Percentiles rank a stretch among this genome's conserved stretches.
Evolutionary conservation across 176 grass and related monocot genomes (phyloP).

Genomic region (Calamus simplicifolius): DNA sequence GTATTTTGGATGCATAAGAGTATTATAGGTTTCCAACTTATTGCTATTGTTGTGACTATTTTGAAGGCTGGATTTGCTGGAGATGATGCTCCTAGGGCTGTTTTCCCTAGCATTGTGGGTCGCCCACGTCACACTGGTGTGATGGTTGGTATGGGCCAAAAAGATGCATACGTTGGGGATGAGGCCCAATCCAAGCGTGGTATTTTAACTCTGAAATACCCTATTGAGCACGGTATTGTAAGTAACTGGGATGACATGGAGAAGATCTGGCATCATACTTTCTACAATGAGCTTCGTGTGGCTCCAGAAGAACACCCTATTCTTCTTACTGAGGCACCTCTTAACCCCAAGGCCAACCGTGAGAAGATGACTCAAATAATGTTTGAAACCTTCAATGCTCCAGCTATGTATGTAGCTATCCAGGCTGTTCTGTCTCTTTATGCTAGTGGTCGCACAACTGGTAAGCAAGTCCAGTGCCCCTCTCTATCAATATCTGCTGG

Average conservation of each 20-base stretch:
- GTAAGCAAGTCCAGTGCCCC: not conserved
- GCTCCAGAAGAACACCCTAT: constrained; percentile 2
- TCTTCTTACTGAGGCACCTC: constrained; percentile 4
- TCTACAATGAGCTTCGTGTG: constrained; percentile 5
- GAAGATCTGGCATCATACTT: constrained; percentile 5
- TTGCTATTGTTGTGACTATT: too few relatives aligned
- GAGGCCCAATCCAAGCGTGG: constrained; percentile 1
- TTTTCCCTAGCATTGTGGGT: constrained; percentile 2
- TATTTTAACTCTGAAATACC: constrained; percentile 1
- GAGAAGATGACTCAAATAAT: constrained; percentile 4
- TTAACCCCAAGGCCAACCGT: constrained; percentile 1
- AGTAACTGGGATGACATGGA: constrained; percentile 7
- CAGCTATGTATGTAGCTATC: constrained; percentile 4
- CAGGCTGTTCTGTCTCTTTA: constrained; percentile 2
- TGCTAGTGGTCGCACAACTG: constrained; percentile 1
- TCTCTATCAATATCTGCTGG: not conserved
- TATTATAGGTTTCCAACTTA: too few relatives aligned
- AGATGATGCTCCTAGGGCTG: constrained; percentile 2
- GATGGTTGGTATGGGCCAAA: constrained; percentile 4
- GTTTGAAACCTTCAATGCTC: constrained; percentile 2
- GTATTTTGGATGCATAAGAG: too few relatives aligned
- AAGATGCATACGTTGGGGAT: constrained; percentile 3
- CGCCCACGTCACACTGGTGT: constrained; percentile 1
- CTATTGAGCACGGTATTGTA: constrained; percentile 2
- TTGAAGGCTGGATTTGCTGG: constrained; percentile 3